These are phyloP conservation scores for Verticillium longisporum DNA, from an alignment of 2,329 filamentous ascomycete genomes.

Conservation along the genomic window DNA sequence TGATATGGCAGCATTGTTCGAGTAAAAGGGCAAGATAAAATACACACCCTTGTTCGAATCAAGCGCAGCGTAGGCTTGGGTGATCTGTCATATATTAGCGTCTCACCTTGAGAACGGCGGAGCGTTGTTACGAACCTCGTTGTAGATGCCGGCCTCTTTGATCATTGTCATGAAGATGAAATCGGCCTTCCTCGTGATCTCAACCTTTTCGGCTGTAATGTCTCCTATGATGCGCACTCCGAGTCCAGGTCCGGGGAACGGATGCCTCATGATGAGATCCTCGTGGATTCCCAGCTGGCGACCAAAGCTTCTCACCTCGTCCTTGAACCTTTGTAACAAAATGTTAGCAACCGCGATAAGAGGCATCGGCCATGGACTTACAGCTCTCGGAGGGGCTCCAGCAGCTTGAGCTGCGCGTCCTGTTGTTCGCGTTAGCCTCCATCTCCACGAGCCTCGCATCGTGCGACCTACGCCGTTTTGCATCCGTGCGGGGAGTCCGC, in stretches of 20 bases:
- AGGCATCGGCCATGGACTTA: slow-evolving; percentile 18
- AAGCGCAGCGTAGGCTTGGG: slow-evolving; percentile 40
- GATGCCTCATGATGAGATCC: slow-evolving; percentile 64
- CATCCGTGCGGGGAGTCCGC: slow-evolving; percentile 29
- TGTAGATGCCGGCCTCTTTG: slow-evolving; percentile 62
- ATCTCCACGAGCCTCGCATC: neutral
- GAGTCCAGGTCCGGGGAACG: slow-evolving; percentile 64
- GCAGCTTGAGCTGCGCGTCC: slow-evolving; percentile 8
- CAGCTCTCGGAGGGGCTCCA: slow-evolving; percentile 13
- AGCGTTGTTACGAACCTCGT: slow-evolving; percentile 35
- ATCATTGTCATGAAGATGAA: slow-evolving; percentile 75
- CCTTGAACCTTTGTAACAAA: slow-evolving; percentile 1
- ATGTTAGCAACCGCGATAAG: neutral
- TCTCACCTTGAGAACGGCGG: neutral
- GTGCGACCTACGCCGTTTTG: slow-evolving; percentile 21
- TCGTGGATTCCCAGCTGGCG: slow-evolving; percentile 23
- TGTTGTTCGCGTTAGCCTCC: slow-evolving; percentile 6
- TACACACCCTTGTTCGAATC: slow-evolving; percentile 29
- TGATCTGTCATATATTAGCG: slow-evolving; percentile 21
- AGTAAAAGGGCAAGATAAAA: neutral
- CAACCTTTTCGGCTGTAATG: slow-evolving; percentile 71
- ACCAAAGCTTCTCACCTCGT: slow-evolving; percentile 22
- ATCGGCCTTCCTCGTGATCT: slow-evolving; percentile 72
- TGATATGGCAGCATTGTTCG: neutral
- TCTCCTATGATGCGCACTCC: slow-evolving; percentile 79